Percentiles rank a stretch among this genome's conserved stretches.
These are phyloP conservation scores for Ceratocystis albifundus DNA, from an alignment of 2,329 filamentous ascomycete genomes.

Conservation along the genomic window DNA sequence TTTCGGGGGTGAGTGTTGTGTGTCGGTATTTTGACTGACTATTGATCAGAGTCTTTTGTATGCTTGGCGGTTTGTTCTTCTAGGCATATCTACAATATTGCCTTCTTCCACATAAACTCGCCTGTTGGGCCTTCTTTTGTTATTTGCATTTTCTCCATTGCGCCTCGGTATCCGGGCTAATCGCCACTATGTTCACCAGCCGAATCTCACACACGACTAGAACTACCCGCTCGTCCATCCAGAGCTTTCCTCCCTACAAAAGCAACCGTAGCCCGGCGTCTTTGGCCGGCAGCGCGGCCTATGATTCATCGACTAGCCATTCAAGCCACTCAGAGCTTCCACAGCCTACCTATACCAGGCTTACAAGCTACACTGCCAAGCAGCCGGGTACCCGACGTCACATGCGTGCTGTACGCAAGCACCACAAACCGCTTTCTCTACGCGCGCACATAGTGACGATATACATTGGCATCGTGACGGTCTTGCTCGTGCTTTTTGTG, in stretches of 20 bases:
- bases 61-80: too few species aligned
- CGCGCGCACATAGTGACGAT: not conserved
- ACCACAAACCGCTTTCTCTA: conserved; percentile 15
- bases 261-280: not conserved
- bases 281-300: not conserved
- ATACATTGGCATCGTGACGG: conserved; percentile 8
- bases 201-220: not conserved
- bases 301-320: not conserved
- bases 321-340: not conserved
- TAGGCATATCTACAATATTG: too few species aligned
- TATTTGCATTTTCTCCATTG: not conserved
- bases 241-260: not conserved
- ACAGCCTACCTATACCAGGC: not conserved
- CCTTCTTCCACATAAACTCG: too few species aligned
- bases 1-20: too few species aligned
- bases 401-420: conserved; percentile 5
- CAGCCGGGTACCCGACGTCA: not conserved
- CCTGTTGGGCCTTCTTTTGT: not conserved
- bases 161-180: not conserved
- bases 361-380: not conserved
- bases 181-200: not conserved
- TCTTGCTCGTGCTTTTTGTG: conserved; percentile 12
- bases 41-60: too few species aligned
- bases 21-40: too few species aligned
- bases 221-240: not conserved